Conservation (phyloP, 2,329 filamentous ascomycete genomes). For the Cylindrodendrum hubeiense region DNA sequence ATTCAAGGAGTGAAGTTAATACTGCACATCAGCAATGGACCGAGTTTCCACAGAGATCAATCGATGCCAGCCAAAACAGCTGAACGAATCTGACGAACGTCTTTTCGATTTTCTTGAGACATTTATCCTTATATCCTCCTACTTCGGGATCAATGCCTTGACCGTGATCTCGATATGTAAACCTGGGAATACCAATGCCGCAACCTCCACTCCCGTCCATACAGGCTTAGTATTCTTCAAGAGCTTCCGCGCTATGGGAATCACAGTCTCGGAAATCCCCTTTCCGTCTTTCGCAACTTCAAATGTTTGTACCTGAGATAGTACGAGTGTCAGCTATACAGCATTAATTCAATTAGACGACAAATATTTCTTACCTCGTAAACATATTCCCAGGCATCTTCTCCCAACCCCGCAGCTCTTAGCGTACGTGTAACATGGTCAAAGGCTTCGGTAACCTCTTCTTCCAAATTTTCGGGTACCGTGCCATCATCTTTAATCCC, state of each 20-base stretch:
- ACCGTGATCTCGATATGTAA: slow-evolving; percentile 20
- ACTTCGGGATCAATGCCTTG: slow-evolving; percentile 9
- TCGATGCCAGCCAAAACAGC: too few relatives aligned
- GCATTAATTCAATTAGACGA: background rate
- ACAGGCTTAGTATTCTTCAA: slow-evolving; percentile 16
- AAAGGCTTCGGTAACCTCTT: slow-evolving; percentile 15
- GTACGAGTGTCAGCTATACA: background rate
- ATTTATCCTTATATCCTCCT: too few relatives aligned
- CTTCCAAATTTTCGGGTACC: slow-evolving; percentile 11
- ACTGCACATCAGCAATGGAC: too few relatives aligned
- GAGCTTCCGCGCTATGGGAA: background rate
- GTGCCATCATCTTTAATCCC: slow-evolving; percentile 19
- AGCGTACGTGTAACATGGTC: slow-evolving; percentile 8
- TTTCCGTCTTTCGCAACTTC: slow-evolving; percentile 13
- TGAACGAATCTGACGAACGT: too few relatives aligned
- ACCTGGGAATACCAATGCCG: slow-evolving; percentile 2
- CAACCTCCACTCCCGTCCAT: slow-evolving; percentile 22
- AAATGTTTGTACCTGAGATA: slow-evolving; percentile 12
- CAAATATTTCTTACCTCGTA: slow-evolving; percentile 5
- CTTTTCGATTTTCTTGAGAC: background rate
- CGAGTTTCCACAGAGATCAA: too few relatives aligned
- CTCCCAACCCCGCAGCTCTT: slow-evolving; percentile 15
- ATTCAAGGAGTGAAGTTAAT: too few relatives aligned
- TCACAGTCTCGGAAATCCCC: slow-evolving; percentile 1
- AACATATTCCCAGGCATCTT: slow-evolving; percentile 24